Base-by-base conservation (phyloP, 1,139 yeast genomes). In the Suhomyces yuchorum region DNA sequence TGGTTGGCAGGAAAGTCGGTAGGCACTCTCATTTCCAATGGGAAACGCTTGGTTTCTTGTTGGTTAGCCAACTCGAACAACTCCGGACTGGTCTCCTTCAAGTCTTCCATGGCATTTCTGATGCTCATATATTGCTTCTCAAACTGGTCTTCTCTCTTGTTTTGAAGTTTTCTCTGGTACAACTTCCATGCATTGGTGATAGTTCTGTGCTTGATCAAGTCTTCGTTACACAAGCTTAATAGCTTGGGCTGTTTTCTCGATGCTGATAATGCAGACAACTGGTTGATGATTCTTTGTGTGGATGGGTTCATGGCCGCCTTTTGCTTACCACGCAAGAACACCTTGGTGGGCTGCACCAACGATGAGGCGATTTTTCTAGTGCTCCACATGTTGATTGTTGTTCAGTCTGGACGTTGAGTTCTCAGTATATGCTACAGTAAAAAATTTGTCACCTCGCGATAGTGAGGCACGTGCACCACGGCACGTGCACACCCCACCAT, bases 1-100 rank as follows among this genome's bases (percentile, higher is more conserved):
- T 80, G 78, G 60, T 81, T 83, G 36, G 98, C 87, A n/a, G 99
- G 99, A 53, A 75, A 89, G 48, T 91, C 96, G 1, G 96, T 87
- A 30, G 99, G 98, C 4, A 88, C 82, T 62, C 96, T 81, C 71
- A 90, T 67, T 60, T 92, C 97, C 60, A 85, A 65, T 8, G 95
- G 93, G 63, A 84, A 87, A 58, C 83, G 73, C 55, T 78, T 79
- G 37, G 63, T 62, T 52, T 81, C 80, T 46, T 71, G 66, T 28
- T 63, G 62, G 60, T 75, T 78, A 34, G 86, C 84, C 36, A 77
- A 76, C 51, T 76, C 78, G 54, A 66, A 81, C 51, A 87, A 71
- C 51, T 68, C 71, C 0, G 82, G 79, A 54, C 68, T 69, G 23
- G 71, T 51, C 11, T 63, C 51, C 58, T 84, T 76, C 61, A 93